Conservation (phyloP, 805 yeast genomes). For the Zygotorulaspora sp. region DNA sequence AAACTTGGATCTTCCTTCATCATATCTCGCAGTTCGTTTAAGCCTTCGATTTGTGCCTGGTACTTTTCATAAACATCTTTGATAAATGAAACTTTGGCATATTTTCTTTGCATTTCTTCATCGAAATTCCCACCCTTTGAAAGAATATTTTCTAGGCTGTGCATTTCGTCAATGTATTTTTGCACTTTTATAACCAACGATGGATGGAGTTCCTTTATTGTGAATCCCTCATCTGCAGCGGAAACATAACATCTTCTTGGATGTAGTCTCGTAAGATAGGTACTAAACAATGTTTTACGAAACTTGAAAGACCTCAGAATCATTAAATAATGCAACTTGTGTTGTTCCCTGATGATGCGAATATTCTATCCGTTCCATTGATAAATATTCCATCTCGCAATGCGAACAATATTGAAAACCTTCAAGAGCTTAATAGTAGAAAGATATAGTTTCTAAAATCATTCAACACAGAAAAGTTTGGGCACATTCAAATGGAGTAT, state of each 20-base stretch:
- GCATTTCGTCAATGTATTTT: slow-evolving; percentile 39
- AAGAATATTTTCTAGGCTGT: slow-evolving; percentile 39
- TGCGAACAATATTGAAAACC: too few species aligned
- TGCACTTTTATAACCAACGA: slow-evolving; percentile 47
- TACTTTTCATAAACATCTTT: slow-evolving; percentile 42
- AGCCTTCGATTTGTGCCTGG: slow-evolving; percentile 30
- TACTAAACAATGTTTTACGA: background rate
- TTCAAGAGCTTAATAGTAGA: too few species aligned
- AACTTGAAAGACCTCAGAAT: background rate
- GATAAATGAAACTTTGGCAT: slow-evolving; percentile 43
- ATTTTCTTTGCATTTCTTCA: slow-evolving; percentile 45
- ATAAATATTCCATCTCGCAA: too few species aligned
- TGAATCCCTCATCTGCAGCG: slow-evolving; percentile 2
- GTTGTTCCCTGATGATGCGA: too few species aligned
- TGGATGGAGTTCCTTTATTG: slow-evolving; percentile 44
- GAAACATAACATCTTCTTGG: slow-evolving; percentile 14
- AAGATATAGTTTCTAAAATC: too few species aligned
- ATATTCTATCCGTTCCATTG: too few species aligned
- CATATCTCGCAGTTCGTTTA: slow-evolving; percentile 36
- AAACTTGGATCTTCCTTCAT: slow-evolving; percentile 33
- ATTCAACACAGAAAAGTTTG: too few species aligned
- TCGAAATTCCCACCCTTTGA: slow-evolving; percentile 43
- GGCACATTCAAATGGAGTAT: slow-evolving; percentile 20
- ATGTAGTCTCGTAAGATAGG: background rate
- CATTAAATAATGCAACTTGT: background rate